phyloP scores from a whole-genome alignment of 208 protist genomes.

The Leishmania turanica region DNA sequence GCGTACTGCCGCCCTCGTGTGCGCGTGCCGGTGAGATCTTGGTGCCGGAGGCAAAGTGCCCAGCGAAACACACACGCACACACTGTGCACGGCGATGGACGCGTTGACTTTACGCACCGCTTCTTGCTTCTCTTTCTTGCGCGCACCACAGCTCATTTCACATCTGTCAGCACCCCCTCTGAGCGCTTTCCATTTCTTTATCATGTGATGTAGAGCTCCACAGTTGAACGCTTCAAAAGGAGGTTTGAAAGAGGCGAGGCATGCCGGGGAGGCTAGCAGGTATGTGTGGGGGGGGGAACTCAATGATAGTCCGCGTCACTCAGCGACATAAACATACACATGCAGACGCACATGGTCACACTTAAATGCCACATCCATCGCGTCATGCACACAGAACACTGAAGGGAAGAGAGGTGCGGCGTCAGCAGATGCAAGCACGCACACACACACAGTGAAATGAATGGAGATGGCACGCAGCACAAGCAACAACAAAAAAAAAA shows the following conservation, averaged over 20 bases:
- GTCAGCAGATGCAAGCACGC: background rate
- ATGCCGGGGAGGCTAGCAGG: background rate
- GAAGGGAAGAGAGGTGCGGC: background rate
- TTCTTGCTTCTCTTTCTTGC: background rate
- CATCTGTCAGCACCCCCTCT: background rate
- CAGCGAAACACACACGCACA: background rate
- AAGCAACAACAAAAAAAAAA: background rate
- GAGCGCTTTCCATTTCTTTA: background rate
- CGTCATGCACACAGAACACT: background rate
- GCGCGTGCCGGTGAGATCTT: background rate
- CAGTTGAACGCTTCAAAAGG: background rate
- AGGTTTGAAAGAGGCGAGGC: background rate
- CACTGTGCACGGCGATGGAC: background rate
- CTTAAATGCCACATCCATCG: background rate
- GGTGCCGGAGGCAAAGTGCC: background rate
- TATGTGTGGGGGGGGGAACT: background rate
- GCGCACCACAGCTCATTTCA: background rate
- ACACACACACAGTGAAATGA: background rate
- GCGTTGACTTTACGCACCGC: background rate
- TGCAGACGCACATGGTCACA: background rate
- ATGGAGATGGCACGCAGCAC: background rate
- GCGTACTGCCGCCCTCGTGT: background rate
- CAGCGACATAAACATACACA: background rate
- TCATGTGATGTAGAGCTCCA: conserved; percentile 11
- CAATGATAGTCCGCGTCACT: background rate